Conservation (phyloP, 768 basidiomycete genomes). For the Paxillus rubicundulus region DNA sequence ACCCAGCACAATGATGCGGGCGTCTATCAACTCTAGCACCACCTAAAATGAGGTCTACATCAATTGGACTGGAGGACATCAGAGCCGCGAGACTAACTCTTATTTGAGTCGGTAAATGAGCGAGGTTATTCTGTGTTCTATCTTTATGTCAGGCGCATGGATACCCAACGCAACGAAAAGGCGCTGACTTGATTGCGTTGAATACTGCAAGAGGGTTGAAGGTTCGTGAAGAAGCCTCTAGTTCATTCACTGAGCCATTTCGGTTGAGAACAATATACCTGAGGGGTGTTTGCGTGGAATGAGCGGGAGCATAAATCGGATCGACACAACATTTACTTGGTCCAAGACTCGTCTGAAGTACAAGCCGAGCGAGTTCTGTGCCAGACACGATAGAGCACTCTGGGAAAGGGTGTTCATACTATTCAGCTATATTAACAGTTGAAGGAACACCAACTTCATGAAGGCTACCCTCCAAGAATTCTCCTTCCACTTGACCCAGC, state of each 20-base stretch:
- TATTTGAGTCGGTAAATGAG: slow-evolving; percentile 63
- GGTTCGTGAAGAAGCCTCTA: slow-evolving; percentile 62
- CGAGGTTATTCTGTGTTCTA: slow-evolving; percentile 67
- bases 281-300: not conserved
- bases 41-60: slow-evolving; percentile 40
- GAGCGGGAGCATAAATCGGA: not conserved
- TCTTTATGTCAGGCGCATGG: slow-evolving; percentile 2
- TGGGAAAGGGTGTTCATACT: slow-evolving; percentile 27
- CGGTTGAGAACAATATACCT: slow-evolving; percentile 77
- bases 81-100: slow-evolving; percentile 44
- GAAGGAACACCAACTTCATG: slow-evolving; percentile 49
- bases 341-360: slow-evolving; percentile 81
- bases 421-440: not conserved
- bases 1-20: slow-evolving; percentile 71
- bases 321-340: slow-evolving; percentile 49
- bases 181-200: slow-evolving; percentile 69
- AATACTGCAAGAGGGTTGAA: slow-evolving; percentile 69
- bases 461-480: slow-evolving; percentile 67
- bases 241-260: slow-evolving; percentile 70
- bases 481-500: slow-evolving; percentile 72
- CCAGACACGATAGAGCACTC: slow-evolving; percentile 61
- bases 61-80: slow-evolving; percentile 4
- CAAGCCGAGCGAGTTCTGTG: slow-evolving; percentile 70
- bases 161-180: not conserved
- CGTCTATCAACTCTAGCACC: slow-evolving; percentile 66